A percentile compares a stretch with the other conserved stretches of the same genome.
These are phyloP conservation scores for Zalaria sp. DNA, from an alignment of 2,329 filamentous ascomycete species.

Conservation along the genomic window DNA sequence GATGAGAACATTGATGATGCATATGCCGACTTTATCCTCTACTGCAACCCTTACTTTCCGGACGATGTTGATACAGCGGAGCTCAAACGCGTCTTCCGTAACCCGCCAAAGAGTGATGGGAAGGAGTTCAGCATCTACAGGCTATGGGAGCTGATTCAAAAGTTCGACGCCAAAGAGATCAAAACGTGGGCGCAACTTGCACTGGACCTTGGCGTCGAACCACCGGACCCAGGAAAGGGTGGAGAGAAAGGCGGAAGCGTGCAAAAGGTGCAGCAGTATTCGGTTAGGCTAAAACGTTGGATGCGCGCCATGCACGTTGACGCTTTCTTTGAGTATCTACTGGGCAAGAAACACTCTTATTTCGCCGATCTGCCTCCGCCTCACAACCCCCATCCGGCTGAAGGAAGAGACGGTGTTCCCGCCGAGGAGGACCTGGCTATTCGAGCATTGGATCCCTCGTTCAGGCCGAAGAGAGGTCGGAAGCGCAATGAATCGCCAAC, in stretches of 20 bases:
- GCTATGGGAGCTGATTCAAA: constrained; percentile 64
- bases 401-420: constrained; percentile 65
- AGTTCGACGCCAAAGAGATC: constrained; percentile 68
- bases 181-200: constrained; percentile 89
- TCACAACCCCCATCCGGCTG: constrained; percentile 46
- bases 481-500: constrained; percentile 24
- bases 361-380: constrained; percentile 60
- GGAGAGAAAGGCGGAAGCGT: constrained; percentile 48
- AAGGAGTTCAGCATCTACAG: constrained; percentile 70
- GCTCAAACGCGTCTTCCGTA: constrained; percentile 62
- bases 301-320: constrained; percentile 95
- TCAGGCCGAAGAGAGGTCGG: constrained; percentile 45
- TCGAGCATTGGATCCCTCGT: constrained; percentile 67
- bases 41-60: constrained; percentile 75
- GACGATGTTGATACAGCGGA: constrained; percentile 54
- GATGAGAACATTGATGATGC: constrained; percentile 63
- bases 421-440: constrained; percentile 82
- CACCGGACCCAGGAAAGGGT: constrained; percentile 65
- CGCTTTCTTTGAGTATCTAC: constrained; percentile 83
- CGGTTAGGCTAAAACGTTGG: constrained; percentile 84
- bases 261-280: constrained; percentile 91
- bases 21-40: constrained; percentile 73
- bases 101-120: constrained; percentile 72
- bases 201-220: constrained; percentile 75
- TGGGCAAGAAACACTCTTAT: constrained; percentile 65